Conservation (phyloP, 495 filamentous ascomycete genomes). For the Apiosordaria backusii region DNA sequence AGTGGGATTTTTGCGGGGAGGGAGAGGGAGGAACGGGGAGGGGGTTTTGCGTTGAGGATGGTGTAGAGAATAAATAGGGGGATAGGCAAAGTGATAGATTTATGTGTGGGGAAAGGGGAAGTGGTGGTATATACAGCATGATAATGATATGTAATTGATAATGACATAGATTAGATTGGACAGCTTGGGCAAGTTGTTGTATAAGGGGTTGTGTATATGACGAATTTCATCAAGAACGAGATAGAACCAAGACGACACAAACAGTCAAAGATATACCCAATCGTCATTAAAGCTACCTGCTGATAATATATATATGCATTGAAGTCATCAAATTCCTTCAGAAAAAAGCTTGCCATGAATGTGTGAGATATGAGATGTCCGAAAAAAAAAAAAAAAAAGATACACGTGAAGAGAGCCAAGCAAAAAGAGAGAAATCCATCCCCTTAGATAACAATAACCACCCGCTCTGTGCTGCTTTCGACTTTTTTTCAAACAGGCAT, state of each 20-base stretch:
- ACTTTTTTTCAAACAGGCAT: background rate
- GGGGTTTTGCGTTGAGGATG: constrained; percentile 77
- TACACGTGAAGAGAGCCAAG: background rate
- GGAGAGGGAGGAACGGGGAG: constrained; percentile 71
- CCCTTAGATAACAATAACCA: background rate
- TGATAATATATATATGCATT: constrained; percentile 31
- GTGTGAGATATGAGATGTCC: constrained; percentile 7
- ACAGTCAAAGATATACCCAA: constrained; percentile 25
- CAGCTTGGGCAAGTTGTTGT: no score
- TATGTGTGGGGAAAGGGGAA: background rate
- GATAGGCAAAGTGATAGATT: constrained; percentile 2
- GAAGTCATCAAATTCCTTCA: constrained; percentile 12
- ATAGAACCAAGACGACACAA: background rate
- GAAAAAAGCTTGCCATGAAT: constrained; percentile 9
- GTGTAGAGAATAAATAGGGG: constrained; percentile 35
- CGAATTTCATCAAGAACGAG: background rate
- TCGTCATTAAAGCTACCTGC: constrained; percentile 27
- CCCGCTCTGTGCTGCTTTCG: background rate
- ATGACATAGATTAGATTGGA: background rate
- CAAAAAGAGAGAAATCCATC: background rate
- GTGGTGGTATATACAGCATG: background rate
- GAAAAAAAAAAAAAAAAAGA: background rate
- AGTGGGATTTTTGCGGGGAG: constrained; percentile 72
- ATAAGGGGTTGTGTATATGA: background rate
- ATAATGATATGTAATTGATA: background rate